Base-by-base conservation (phyloP, 306 rosid genomes). In the Luffa aegyptiaca region DNA sequence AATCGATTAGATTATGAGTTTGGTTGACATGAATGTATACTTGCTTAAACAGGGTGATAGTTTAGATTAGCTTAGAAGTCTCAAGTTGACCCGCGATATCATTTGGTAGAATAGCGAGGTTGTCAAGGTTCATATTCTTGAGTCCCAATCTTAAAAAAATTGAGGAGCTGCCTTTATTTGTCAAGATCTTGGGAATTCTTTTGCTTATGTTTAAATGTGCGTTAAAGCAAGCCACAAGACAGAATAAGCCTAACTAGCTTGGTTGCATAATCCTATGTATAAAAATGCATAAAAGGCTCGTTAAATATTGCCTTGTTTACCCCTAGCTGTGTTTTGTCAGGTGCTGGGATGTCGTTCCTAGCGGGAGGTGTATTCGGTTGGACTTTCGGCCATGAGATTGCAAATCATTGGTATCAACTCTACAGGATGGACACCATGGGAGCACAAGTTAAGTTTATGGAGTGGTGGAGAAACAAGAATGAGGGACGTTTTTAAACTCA, bases 401-500 rank as follows among this genome's bases (percentile, higher is more conserved):
- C 93, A 52, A 87, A 88, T 82, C 97, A 92, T 79, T 49, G 90
- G 21, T 86, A 90, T 80, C 97, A 92, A 81, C 93, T 95, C 74
- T 95, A 95, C 92, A 90, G 82, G 87, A 58, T 91, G 70, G 98
- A 92, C 89, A 88, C 97, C 77, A 53, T 88, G 80, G 87, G 92
- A 36, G 89, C 93, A 2, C 93, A 90, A 82, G 86, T 82, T 6
- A 92, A 90, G 92, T 95, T 95, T 86, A 79, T 92, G 84, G 92
- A 93, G 76, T 95, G 98, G 97, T 90, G 97, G 94, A 81, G 84
- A 79, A 81, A 66, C 76, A 93, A 90, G 87, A 79, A 56, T n/a
- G 87, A 66, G 80, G 68, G 88, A 77, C 75, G 68, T 46, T 82
- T 79, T 62, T 93, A 83, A 70, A 83, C 80, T 53, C 59, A 83